Evolutionary conservation across 2,329 filamentous ascomycete genomes (phyloP).

Genomic region (Monilinia laxa): DNA sequence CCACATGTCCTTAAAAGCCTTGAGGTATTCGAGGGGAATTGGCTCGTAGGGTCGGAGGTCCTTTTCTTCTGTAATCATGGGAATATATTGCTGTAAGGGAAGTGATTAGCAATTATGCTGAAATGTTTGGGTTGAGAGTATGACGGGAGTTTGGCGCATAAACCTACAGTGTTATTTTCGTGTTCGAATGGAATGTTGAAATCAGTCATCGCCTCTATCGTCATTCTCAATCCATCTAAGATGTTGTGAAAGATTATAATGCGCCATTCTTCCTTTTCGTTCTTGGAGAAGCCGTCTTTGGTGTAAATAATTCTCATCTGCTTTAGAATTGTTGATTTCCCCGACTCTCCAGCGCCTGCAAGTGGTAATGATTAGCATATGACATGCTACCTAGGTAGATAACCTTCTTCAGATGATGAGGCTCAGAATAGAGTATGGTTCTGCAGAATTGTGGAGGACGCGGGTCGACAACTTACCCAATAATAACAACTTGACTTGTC

Average conservation of each 20-base stretch:
- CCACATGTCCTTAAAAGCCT: conserved; percentile 85
- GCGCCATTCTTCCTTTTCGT: conserved; percentile 89
- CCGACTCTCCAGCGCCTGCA: conserved; percentile 86
- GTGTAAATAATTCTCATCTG: conserved; percentile 99
- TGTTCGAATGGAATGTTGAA: conserved; percentile 77
- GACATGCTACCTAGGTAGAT: neutral
- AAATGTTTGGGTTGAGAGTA: neutral
- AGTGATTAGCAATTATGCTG: conserved; percentile 14
- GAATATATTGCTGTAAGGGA: conserved; percentile 67
- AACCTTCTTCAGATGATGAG: neutral
- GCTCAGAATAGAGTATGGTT: conserved; percentile 3
- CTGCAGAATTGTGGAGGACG: conserved; percentile 21
- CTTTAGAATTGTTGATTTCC: conserved; percentile 96
- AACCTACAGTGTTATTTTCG: conserved; percentile 72
- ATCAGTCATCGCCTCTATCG: conserved; percentile 88
- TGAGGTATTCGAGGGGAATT: conserved; percentile 74
- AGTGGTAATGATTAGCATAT: conserved; percentile 28
- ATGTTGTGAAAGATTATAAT: conserved; percentile 96
- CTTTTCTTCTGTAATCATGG: conserved; percentile 72
- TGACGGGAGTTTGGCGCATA: neutral
- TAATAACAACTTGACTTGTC: conserved; percentile 90
- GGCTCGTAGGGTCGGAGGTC: conserved; percentile 81
- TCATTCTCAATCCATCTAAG: conserved; percentile 85
- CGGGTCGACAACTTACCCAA: conserved; percentile 62
- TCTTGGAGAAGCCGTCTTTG: conserved; percentile 77